Evolutionary conservation across 495 filamentous ascomycete species (phyloP).

Genomic region (Penicillium pancosmium): DNA sequence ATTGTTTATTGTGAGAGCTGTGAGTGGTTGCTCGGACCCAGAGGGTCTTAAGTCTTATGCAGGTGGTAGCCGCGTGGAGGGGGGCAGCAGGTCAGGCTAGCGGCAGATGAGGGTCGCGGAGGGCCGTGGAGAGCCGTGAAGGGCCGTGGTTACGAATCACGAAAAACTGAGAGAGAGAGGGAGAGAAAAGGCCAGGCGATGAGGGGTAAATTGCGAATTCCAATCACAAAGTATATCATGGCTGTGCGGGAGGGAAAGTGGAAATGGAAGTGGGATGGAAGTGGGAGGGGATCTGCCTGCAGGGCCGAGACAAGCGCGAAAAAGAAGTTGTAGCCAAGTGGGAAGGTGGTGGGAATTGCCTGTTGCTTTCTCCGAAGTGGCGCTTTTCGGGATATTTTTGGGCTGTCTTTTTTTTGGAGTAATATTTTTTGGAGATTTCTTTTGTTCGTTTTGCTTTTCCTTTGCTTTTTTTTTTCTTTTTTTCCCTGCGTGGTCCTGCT

Average conservation of each 20-base stretch:
- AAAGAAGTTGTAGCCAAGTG: constrained; percentile 2
- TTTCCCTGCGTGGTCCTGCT: background rate
- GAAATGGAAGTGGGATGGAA: background rate
- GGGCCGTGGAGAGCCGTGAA: constrained; percentile 23
- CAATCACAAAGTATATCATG: constrained; percentile 12
- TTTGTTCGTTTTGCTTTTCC: background rate
- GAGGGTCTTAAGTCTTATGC: constrained; percentile 18
- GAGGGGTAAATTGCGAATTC: constrained; percentile 10
- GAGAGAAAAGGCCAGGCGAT: background rate
- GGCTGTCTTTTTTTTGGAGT: too few species aligned
- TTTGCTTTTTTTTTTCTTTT: background rate
- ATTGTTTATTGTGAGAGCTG: constrained; percentile 25
- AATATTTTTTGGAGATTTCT: too few species aligned
- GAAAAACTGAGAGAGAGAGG: background rate
- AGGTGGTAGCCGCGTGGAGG: constrained; percentile 21
- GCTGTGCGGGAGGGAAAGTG: background rate
- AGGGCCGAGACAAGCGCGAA: constrained; percentile 27
- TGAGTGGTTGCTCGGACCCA: constrained; percentile 26
- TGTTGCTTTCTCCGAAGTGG: background rate
- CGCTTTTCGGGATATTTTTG: background rate
- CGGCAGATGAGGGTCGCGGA: constrained; percentile 12
- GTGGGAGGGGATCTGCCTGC: constrained; percentile 1
- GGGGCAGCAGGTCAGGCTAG: constrained; percentile 2
- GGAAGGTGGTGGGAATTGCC: background rate
- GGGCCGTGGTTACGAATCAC: background rate